Evolutionary conservation across 306 rosid genomes (phyloP), one percentile per base, ranked within the genome.

Genomic region (Cicer arietinum): DNA sequence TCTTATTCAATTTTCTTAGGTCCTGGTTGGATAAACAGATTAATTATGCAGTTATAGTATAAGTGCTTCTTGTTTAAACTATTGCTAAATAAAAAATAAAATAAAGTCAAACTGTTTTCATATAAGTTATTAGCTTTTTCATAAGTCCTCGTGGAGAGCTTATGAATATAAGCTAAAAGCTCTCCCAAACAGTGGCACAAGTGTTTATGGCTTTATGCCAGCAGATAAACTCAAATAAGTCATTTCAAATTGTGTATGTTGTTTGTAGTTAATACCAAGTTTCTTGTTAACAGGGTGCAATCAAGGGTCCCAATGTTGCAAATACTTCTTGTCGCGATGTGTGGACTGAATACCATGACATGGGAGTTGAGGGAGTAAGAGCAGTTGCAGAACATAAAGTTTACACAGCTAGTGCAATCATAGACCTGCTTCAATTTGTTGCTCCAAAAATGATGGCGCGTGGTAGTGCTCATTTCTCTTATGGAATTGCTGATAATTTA

Each of bases 401-500:
- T 62, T 91, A 85, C 86, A 86, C 97, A 39, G 89, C 93, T 8
- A 69, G 45, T 48, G 79, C 91, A 56, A 61, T 85, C 66, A 10
- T 91, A 67, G 97, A 91, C 69, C 53, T 91, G 69, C 91, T 91
- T 80, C 7, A 69, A 6, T 91, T 83, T 79, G 95, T 89, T 85
- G 95, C 97, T 74, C 97, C 97, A 16, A 90, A 89, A 78, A 86
- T 90, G 86, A 89, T 91, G 97, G 86, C 86, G 0, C 92, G 97
- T 56, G 93, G 97, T 30, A 60, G 90, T 70, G 87, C 88, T 75
- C 97, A 91, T 81, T 86, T 88, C 87, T 91, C 97, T 71, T 88
- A 84, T 68, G 97, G 95, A 50, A 84, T 92, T 73, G 97, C 96
- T 40, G 96, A 87, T 75, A 56, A 90, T 74, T 79, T 90, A 85